These are phyloP conservation scores for Hibiscus syriacus DNA, from an alignment of 345 rosid species.

Conservation along the genomic window DNA sequence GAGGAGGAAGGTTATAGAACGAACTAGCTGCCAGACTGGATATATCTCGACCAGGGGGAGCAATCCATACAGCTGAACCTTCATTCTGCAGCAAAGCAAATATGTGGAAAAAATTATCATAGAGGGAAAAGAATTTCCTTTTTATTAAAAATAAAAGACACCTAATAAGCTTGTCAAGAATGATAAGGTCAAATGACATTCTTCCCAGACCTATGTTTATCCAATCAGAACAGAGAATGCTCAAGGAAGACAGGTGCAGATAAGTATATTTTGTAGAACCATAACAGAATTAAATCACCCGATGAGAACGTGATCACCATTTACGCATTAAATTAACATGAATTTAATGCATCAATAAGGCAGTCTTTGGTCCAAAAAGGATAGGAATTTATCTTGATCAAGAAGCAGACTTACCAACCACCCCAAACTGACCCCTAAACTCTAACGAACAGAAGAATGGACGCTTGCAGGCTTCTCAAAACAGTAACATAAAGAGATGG, in stretches of 20 bases:
- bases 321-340: background rate
- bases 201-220: background rate
- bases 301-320: background rate
- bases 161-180: background rate
- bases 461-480: background rate
- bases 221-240: background rate
- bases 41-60: conserved; percentile 72
- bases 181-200: background rate
- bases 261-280: background rate
- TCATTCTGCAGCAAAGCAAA: conserved; percentile 60
- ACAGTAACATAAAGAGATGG: background rate
- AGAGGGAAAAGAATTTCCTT: background rate
- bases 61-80: conserved; percentile 76
- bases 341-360: background rate
- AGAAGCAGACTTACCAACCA: background rate
- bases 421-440: background rate
- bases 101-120: conserved; percentile 11
- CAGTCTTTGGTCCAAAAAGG: background rate
- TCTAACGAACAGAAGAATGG: background rate
- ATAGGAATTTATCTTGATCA: background rate
- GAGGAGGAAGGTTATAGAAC: conserved; percentile 77
- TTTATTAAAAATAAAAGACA: background rate
- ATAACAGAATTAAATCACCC: background rate
- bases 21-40: conserved; percentile 61
- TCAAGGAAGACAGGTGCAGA: background rate